phyloP scores from a whole-genome alignment of 139 green algal species.

The Closterium sp. region DNA sequence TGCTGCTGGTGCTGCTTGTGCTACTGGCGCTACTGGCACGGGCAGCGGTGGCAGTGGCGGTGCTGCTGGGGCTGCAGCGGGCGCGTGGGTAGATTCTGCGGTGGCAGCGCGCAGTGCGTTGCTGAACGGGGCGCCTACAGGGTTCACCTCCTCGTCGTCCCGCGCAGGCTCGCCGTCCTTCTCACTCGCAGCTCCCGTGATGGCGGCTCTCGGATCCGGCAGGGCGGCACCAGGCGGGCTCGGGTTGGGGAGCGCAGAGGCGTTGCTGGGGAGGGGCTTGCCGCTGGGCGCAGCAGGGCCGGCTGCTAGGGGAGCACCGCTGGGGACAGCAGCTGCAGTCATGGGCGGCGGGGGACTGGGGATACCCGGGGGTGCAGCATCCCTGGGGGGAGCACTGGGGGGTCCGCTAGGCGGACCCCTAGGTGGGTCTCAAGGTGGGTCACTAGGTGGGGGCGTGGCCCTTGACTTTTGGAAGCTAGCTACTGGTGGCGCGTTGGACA shows the following conservation, averaged over 20 bases:
- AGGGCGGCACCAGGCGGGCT: background rate
- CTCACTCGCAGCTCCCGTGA: background rate
- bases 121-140: background rate
- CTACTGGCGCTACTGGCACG: background rate
- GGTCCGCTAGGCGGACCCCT: background rate
- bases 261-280: too few relatives aligned
- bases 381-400: background rate
- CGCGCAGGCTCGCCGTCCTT: background rate
- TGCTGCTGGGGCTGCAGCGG: background rate
- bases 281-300: too few relatives aligned
- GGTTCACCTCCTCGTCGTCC: background rate
- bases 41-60: too few relatives aligned
- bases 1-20: background rate
- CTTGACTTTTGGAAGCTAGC: background rate
- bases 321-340: too few relatives aligned
- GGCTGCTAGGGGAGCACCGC: too few relatives aligned
- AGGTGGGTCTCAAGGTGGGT: background rate
- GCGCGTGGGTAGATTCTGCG: background rate
- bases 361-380: background rate
- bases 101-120: background rate
- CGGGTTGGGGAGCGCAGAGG: background rate
- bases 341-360: background rate
- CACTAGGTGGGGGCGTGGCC: background rate
- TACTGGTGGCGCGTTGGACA: background rate
- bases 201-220: background rate